Evolutionary conservation across 1,139 yeast genomes (phyloP), one percentile per base, ranked within the genome.

Genomic region (Hansenula lynferdii): DNA sequence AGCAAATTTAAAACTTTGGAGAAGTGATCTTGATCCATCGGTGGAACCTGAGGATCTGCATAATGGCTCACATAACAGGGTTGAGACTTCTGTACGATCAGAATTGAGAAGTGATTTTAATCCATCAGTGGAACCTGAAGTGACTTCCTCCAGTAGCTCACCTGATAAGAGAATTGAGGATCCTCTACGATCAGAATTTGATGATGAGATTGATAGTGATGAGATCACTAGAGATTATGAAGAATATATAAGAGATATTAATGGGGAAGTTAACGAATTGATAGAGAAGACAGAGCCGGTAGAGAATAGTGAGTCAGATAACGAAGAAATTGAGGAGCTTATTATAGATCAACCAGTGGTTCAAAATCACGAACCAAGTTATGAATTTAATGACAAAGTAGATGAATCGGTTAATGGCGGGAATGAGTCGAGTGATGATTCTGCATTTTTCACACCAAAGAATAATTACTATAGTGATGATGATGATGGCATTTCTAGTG

Each of bases 171-270:
- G n/a, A n/a, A n/a, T n/a, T n/a, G n/a, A n/a, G n/a, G n/a, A n/a
- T n/a, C 12, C 72, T 46, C 82, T 75, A 59, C 85, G 72, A 20
- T 20, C 8, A 20, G 22, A 20, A 20, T 8, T 7, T 52, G 85
- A 77, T 56, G 97, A 90, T 33, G 57, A 48, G 17, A 56, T 48
- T 31, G 57, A 49, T 35, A 54, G 29, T 27, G 29, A 51, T 34
- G 35, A 26, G 18, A 28, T 18, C 6, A 18, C 39, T 39, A 15
- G 60, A 52, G 28, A 58, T 14, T 26, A 26, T 26, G 16, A 24
- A n/a, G 14, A 22, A 9, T 22, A 6, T 22, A 12, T 22, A 4
- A 5, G 7, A 6, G 16, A 12, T 8, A 14, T 11, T 11, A 16
- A 26, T 8, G 28, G 10, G 11, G 19, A 26, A 10, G 28, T 15